Conservation (phyloP, 176 grass and related monocot genomes). For the Areca catechu region DNA sequence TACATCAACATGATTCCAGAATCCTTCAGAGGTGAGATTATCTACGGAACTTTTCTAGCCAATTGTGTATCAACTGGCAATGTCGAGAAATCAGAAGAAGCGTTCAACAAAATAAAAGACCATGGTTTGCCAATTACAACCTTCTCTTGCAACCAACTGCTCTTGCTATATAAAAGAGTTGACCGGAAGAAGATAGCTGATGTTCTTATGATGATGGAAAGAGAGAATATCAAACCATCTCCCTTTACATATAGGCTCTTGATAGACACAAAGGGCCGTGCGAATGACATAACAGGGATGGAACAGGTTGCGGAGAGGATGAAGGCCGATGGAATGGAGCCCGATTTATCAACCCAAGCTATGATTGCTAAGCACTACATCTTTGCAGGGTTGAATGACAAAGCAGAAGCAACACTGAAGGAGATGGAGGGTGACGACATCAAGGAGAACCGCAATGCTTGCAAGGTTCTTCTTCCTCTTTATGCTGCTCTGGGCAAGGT, state of each 20-base stretch:
- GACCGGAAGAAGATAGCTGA: slow-evolving; percentile 24
- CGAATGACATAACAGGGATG: slow-evolving; percentile 23
- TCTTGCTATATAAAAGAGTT: slow-evolving; percentile 15
- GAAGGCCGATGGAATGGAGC: slow-evolving; percentile 14
- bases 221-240: slow-evolving; percentile 20
- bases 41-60: slow-evolving; percentile 21
- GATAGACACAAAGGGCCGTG: slow-evolving; percentile 11
- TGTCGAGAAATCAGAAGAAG: slow-evolving; percentile 13
- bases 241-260: slow-evolving; percentile 18
- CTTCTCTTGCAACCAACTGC: slow-evolving; percentile 20
- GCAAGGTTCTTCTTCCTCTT: slow-evolving; percentile 16
- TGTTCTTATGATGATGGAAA: slow-evolving; percentile 26
- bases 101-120: slow-evolving; percentile 25
- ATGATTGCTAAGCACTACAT: slow-evolving; percentile 14
- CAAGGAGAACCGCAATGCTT: slow-evolving; percentile 7
- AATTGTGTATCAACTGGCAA: slow-evolving; percentile 12
- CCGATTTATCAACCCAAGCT: slow-evolving; percentile 7
- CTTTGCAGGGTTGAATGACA: slow-evolving; percentile 13
- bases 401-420: slow-evolving; percentile 18
- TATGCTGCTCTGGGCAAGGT: slow-evolving; percentile 23
- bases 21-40: slow-evolving; percentile 17
- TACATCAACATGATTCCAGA: slow-evolving; percentile 15
- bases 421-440: slow-evolving; percentile 17
- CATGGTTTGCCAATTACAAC: slow-evolving; percentile 14
- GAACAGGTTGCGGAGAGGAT: slow-evolving; percentile 21